These are phyloP conservation scores for Pulveroboletus frians DNA, from an alignment of 768 basidiomycete genomes.

Conservation along the genomic window DNA sequence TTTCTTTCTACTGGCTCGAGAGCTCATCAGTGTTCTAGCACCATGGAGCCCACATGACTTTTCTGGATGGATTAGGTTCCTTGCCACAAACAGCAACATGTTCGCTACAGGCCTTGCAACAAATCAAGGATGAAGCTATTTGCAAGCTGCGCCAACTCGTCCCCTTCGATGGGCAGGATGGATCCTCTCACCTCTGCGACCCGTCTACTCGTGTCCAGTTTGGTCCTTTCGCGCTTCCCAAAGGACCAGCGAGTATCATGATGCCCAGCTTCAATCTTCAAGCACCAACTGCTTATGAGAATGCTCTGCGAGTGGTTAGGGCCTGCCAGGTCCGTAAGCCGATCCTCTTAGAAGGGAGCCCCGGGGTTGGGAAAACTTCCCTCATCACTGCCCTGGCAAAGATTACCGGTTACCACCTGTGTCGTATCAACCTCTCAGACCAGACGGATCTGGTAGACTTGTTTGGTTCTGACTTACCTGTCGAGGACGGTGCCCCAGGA, in stretches of 20 bases:
- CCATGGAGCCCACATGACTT: conserved; percentile 90
- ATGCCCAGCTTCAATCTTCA: conserved; percentile 65
- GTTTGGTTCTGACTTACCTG: conserved; percentile 93
- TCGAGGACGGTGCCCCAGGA: conserved; percentile 84
- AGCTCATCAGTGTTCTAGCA: conserved; percentile 46
- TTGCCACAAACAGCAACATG: conserved; percentile 68
- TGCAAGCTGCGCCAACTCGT: conserved; percentile 51
- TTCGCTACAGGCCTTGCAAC: conserved; percentile 51
- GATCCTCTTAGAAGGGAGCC: conserved; percentile 93
- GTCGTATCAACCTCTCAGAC: conserved; percentile 95
- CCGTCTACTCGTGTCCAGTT: conserved; percentile 44
- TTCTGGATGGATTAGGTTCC: conserved; percentile 83
- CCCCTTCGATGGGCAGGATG: conserved; percentile 35
- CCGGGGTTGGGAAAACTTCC: conserved; percentile 97
- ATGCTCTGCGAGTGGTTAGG: conserved; percentile 82
- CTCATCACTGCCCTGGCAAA: conserved; percentile 83
- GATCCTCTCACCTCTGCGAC: conserved; percentile 29
- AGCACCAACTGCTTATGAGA: conserved; percentile 84
- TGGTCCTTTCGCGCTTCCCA: conserved; percentile 68
- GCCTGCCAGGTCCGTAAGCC: conserved; percentile 89
- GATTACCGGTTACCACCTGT: conserved; percentile 69
- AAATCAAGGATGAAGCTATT: conserved; percentile 57
- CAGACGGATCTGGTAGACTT: conserved; percentile 96
- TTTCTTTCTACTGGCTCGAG: background rate
- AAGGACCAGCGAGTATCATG: conserved; percentile 42